Evolutionary conservation across 1,284 basidiomycete genomes (phyloP), one percentile per base, ranked within the genome.

Genomic region (Cryptococcus neoformans): DNA sequence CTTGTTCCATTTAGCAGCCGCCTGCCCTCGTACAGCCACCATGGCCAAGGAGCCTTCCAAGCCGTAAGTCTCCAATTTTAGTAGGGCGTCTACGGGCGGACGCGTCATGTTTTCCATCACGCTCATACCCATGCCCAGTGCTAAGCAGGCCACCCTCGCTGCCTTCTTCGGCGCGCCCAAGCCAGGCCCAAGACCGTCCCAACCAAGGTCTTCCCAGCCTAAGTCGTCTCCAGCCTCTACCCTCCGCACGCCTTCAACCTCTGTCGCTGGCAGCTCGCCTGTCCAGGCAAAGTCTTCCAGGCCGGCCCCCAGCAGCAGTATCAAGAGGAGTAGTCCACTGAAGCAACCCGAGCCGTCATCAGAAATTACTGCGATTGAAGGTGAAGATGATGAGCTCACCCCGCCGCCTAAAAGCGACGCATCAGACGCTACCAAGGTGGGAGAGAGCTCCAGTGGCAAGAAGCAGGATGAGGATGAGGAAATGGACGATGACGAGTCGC

Each of bases 111-210:
- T 44, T 9, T 21, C 34, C 39, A 42, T 28, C 14, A 46, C 34
- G 44, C 41, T 16, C 21, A 5, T 45, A 42, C 34, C 45, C n/a
- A 28, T 28, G 34, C 21, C 40, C 14, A 28, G 34, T 14, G 46
- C 63, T 12, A 76, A 76, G 52, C 79, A 80, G 61, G 67, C 74
- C 4, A 77, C 78, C 6, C 70, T 81, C 36, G 64, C 75, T 36
- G 64, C 72, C 16, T 81, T 80, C 75, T 80, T 80, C 56, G 65
- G 65, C 40, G 72, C 72, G 36, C 67, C 75, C 11, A 64, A 70
- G 50, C 54, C 70, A 9, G 63, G 69, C 34, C 63, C 58, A 11
- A 49, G 46, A 51, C 56, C 60, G 28, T 36, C 40, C 21, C 49
- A 63, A 4, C 53, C 49, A 14, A 59, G 57, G 51, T 55, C 47